phyloP scores from a whole-genome alignment of 805 yeast genomes.

The Henningerozyma blattae region DNA sequence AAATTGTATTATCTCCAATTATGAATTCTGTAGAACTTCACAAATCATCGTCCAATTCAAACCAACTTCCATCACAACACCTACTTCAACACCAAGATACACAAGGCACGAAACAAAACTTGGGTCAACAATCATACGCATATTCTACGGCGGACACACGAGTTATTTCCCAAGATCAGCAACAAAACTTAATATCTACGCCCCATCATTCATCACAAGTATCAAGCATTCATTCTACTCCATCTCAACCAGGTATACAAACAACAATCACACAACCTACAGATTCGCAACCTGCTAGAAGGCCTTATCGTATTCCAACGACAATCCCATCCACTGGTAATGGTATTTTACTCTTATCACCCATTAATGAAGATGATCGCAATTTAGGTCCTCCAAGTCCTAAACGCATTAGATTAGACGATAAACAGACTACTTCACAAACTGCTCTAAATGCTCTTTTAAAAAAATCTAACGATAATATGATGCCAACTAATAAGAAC shows the following conservation, averaged over 20 bases:
- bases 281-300: background rate
- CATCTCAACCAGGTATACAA: background rate
- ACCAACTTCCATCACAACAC: background rate
- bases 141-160: background rate
- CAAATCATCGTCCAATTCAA: background rate
- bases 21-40: background rate
- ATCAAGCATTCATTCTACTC: background rate
- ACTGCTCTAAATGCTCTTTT: conserved; percentile 23
- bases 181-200: background rate
- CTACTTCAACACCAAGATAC: too few relatives aligned
- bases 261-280: too few relatives aligned
- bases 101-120: too few relatives aligned
- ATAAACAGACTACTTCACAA: conserved; percentile 20
- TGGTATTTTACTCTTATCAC: background rate
- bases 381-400: conserved; percentile 10
- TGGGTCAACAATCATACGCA: background rate
- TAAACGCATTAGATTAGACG: conserved; percentile 15
- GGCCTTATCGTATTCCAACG: conserved; percentile 1
- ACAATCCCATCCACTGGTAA: background rate
- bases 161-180: too few relatives aligned
- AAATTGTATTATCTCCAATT: background rate
- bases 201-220: background rate
- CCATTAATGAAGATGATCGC: background rate
- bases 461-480: conserved; percentile 7
- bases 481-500: background rate